phyloP scores from a whole-genome alignment of 176 grass and related monocot genomes.

The Alopecurus myosuroides region DNA sequence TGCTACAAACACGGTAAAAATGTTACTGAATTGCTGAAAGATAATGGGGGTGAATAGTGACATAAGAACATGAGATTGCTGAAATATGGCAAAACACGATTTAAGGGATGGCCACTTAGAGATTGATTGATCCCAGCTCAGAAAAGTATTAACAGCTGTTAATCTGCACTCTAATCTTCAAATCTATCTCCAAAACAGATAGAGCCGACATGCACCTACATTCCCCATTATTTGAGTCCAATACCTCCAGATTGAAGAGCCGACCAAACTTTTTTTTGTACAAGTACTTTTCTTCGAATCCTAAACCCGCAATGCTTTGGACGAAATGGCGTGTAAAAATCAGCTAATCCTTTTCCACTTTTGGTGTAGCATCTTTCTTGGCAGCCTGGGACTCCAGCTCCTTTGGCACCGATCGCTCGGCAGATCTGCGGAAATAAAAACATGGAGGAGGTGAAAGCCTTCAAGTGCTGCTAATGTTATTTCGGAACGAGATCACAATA shows the following conservation, averaged over 20 bases:
- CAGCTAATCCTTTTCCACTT: slow-evolving; percentile 58
- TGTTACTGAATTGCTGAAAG: not conserved
- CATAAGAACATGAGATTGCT: not conserved
- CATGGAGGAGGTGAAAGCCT: not conserved
- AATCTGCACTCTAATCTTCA: not conserved
- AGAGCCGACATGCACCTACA: not conserved
- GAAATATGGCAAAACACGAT: not conserved
- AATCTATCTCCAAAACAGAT: not conserved
- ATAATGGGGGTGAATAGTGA: not conserved
- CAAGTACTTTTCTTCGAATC: slow-evolving; percentile 10
- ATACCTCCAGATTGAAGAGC: not conserved
- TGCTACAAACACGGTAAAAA: not conserved
- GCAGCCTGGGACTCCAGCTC: slow-evolving; percentile 55
- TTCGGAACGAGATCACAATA: not conserved
- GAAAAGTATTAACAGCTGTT: not conserved
- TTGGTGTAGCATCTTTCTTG: slow-evolving; percentile 64
- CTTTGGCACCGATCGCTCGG: slow-evolving; percentile 44
- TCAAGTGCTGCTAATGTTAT: not conserved
- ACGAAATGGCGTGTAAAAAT: not conserved
- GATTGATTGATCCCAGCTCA: not conserved
- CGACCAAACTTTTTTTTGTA: slow-evolving; percentile 22
- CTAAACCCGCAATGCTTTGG: not conserved
- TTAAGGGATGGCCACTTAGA: not conserved
- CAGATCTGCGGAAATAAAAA: slow-evolving; percentile 44
- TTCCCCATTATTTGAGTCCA: slow-evolving; percentile 20